Evolutionary conservation across 768 basidiomycete genomes (phyloP).

Genomic region (Macrolepiota dolichaula): DNA sequence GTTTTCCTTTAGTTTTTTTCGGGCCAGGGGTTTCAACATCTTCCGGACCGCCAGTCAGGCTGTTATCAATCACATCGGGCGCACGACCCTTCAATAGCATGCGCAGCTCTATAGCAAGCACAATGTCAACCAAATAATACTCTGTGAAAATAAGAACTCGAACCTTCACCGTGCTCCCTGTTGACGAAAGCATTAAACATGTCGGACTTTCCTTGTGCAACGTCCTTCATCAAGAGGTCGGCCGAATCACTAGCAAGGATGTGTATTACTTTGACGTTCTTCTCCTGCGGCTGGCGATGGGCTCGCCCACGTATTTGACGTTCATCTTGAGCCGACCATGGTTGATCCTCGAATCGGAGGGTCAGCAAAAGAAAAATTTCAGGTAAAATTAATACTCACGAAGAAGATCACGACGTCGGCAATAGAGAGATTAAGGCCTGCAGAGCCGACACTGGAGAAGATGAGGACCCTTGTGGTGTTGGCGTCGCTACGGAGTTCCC

Average conservation of each 20-base stretch:
- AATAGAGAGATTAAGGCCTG: background rate
- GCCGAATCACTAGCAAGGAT: slow-evolving; percentile 22
- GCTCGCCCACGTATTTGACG: slow-evolving; percentile 21
- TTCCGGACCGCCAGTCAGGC: background rate
- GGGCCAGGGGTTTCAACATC: background rate
- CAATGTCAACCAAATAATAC: too few species aligned
- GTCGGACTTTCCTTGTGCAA: background rate
- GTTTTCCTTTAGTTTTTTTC: background rate
- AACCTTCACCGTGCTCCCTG: background rate
- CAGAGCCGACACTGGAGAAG: background rate
- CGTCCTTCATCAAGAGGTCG: background rate
- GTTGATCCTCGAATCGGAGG: background rate
- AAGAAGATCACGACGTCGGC: background rate
- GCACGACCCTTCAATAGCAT: background rate
- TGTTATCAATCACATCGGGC: background rate
- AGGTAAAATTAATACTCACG: background rate
- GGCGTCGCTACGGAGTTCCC: background rate
- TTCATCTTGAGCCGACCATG: background rate
- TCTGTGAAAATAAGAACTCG: background rate
- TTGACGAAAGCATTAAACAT: background rate
- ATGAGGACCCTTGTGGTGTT: background rate
- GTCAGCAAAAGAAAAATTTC: background rate
- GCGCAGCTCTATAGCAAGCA: background rate
- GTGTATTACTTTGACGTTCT: slow-evolving; percentile 18
- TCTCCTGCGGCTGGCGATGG: slow-evolving; percentile 23